A percentile compares a stretch with the other conserved stretches of the same genome.
phyloP scores from a whole-genome alignment of 768 basidiomycete species.

The Podaxis carcinomalis region DNA sequence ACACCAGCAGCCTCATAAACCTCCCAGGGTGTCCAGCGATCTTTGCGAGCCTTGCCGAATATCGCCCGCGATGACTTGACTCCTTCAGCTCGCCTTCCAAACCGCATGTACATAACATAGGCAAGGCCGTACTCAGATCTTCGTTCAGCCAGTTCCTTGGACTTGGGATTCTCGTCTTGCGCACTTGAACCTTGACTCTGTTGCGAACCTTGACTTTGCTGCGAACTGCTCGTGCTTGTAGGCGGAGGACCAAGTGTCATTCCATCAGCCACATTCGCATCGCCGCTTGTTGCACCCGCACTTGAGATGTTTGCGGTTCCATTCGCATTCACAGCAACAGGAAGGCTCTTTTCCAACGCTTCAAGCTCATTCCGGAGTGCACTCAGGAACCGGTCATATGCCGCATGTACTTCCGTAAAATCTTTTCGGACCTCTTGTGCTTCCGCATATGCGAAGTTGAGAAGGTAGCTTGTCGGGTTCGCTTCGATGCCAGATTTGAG shows the following conservation, averaged over 20 bases:
- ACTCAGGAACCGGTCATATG: constrained; percentile 70
- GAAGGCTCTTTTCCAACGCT: constrained; percentile 41
- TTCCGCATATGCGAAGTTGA: constrained; percentile 92
- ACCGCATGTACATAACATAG: constrained; percentile 92
- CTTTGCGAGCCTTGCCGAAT: constrained; percentile 79
- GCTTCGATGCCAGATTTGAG: constrained; percentile 85
- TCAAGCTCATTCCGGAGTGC: constrained; percentile 65
- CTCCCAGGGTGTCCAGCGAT: constrained; percentile 81
- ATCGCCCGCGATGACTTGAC: constrained; percentile 72
- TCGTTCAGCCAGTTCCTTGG: constrained; percentile 52
- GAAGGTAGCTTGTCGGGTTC: constrained; percentile 78
- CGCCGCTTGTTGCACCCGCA: constrained; percentile 31
- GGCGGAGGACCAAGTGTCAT: not conserved
- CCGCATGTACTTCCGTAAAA: constrained; percentile 60
- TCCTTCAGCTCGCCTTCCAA: constrained; percentile 83
- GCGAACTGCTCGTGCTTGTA: not conserved
- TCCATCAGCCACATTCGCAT: constrained; percentile 1
- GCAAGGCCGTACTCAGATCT: constrained; percentile 73
- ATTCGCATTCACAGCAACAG: constrained; percentile 19
- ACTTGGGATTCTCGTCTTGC: constrained; percentile 54
- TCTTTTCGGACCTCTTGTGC: constrained; percentile 51
- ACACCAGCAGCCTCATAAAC: constrained; percentile 89
- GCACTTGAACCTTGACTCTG: constrained; percentile 22
- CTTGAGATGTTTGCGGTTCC: constrained; percentile 19
- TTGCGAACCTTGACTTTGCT: constrained; percentile 4